Evolutionary conservation across 176 grass and related monocot genomes (phyloP).

Genomic region (barley (Hordeum vulgare)): MorexV3_pseudomolecules_assembly NC_058524.1:555466932-555467431

Average conservation of each 20-base stretch:
- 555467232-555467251: neutral
- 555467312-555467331: neutral
- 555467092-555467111: neutral
- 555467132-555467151: neutral
- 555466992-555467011: too few relatives aligned
- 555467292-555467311: neutral
- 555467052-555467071: too few relatives aligned
- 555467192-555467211: neutral
- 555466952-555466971: neutral
- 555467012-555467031: too few relatives aligned
- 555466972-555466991: neutral
- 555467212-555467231: slow-evolving; percentile 26
- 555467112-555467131: neutral
- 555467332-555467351: neutral
- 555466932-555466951: neutral
- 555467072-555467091: too few relatives aligned
- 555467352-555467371: slow-evolving; percentile 25
- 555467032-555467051: too few relatives aligned
- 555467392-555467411: slow-evolving; percentile 62
- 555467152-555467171: neutral
- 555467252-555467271: slow-evolving; percentile 30
- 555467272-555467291: slow-evolving; percentile 26
- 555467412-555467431: slow-evolving; percentile 13
- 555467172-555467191: too few relatives aligned
- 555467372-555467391: neutral